Conservation (phyloP, 768 basidiomycete genomes). For the Pisolithus orientalis region DNA sequence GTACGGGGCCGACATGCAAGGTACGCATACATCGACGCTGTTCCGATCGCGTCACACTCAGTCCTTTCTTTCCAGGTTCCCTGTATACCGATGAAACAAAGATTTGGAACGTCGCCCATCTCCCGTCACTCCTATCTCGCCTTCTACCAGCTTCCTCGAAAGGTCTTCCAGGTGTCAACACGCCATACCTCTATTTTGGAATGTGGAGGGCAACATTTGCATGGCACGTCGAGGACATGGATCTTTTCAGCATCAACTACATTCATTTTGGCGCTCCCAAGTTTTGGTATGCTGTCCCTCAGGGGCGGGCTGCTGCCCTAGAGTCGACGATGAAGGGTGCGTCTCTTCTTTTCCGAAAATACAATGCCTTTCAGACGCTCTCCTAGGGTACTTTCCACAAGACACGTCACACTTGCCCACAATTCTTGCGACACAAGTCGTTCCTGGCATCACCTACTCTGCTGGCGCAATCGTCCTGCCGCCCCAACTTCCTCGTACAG, state of each 20-base stretch:
- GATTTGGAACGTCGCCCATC: constrained; percentile 90
- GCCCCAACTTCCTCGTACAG: constrained; percentile 85
- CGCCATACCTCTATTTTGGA: constrained; percentile 96
- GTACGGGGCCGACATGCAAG: constrained; percentile 97
- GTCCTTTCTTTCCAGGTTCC: constrained; percentile 38
- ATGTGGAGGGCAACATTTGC: constrained; percentile 99
- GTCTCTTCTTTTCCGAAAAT: constrained; percentile 10
- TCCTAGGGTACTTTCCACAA: constrained; percentile 79
- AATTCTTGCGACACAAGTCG: constrained; percentile 95
- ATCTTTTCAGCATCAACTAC: constrained; percentile 97
- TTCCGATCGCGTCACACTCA: neutral
- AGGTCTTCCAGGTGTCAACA: constrained; percentile 90
- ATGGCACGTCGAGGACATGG: constrained; percentile 99
- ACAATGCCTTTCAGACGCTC: neutral
- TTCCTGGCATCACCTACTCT: constrained; percentile 86
- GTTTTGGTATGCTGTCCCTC: constrained; percentile 95
- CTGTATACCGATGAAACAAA: constrained; percentile 71
- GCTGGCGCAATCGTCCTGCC: constrained; percentile 72
- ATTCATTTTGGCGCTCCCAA: constrained; percentile 98
- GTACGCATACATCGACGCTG: constrained; percentile 39
- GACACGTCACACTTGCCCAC: constrained; percentile 83
- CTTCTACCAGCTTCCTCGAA: constrained; percentile 62
- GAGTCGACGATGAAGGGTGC: constrained; percentile 86
- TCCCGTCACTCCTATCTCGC: constrained; percentile 81
- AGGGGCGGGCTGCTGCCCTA: constrained; percentile 73